A percentile compares a stretch with the other conserved stretches of the same genome.
phyloP scores from a whole-genome alignment of 1,139 yeast genomes.

The Waltiozyma sp. region DNA sequence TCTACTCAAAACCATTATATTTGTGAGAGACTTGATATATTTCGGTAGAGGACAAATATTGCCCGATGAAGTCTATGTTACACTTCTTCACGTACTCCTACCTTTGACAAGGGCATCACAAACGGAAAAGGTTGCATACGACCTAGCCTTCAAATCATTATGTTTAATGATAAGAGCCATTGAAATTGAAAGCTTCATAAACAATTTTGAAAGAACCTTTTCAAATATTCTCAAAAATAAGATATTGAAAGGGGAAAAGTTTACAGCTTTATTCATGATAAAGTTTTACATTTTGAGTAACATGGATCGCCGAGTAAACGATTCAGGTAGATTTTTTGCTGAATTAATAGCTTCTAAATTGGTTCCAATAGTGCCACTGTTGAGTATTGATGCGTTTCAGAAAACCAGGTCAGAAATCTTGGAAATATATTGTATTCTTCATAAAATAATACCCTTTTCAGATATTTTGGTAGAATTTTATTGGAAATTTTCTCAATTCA shows the following conservation, averaged over 20 bases:
- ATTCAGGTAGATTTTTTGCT: constrained; percentile 1
- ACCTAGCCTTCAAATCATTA: constrained; percentile 12
- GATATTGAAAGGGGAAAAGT: constrained; percentile 14
- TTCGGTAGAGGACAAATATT: constrained; percentile 10
- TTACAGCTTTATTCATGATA: constrained; percentile 14
- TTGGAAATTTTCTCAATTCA: constrained; percentile 4
- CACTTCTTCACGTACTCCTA: constrained; percentile 11
- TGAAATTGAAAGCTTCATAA: constrained; percentile 9
- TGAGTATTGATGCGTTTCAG: constrained; percentile 12
- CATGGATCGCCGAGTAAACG: constrained; percentile 3
- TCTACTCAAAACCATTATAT: constrained; percentile 11
- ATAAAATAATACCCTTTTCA: constrained; percentile 1
- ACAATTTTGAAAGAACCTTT: constrained; percentile 11
- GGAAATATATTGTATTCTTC: constrained; percentile 12
- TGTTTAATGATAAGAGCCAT: constrained; percentile 17
- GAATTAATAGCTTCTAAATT: constrained; percentile 4
- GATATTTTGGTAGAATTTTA: constrained; percentile 4
- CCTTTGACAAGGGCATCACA: constrained; percentile 14
- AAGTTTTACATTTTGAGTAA: constrained; percentile 13
- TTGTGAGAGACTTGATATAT: constrained; percentile 15
- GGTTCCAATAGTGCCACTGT: constrained; percentile 2
- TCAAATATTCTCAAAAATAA: constrained; percentile 6
- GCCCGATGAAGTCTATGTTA: constrained; percentile 7
- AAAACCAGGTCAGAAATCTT: constrained; percentile 12
- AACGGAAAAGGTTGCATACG: constrained; percentile 7